phyloP scores from a whole-genome alignment of 495 filamentous ascomycete genomes.

The Ramalina peruviana region DNA sequence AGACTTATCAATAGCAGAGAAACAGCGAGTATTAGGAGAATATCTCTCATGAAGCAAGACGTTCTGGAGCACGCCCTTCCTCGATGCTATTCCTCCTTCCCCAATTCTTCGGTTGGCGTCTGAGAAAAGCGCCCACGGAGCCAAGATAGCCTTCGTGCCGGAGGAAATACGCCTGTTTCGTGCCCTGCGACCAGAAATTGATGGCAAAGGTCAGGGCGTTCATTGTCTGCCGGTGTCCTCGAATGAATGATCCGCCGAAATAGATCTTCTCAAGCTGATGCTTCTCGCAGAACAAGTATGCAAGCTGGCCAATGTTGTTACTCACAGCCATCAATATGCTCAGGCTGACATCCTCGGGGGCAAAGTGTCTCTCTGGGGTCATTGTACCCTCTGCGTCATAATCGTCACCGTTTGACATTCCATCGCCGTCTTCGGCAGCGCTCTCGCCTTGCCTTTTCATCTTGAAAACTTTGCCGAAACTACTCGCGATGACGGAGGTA shows the following conservation, averaged over 20 bases:
- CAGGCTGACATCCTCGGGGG: slow-evolving; percentile 50
- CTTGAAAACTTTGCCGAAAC: slow-evolving; percentile 90
- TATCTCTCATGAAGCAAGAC: too few relatives aligned
- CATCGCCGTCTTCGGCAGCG: slow-evolving; percentile 63
- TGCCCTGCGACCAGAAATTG: slow-evolving; percentile 88
- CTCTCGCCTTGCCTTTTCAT: slow-evolving; percentile 65
- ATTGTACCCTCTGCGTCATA: slow-evolving; percentile 12
- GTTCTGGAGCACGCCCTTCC: not conserved
- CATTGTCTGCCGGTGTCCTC: slow-evolving; percentile 93
- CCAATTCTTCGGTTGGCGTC: slow-evolving; percentile 83
- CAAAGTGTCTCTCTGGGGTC: slow-evolving; percentile 31
- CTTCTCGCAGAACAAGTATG: slow-evolving; percentile 87
- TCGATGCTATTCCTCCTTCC: slow-evolving; percentile 67
- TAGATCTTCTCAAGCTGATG: slow-evolving; percentile 86
- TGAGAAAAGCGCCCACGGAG: slow-evolving; percentile 90
- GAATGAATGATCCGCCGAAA: slow-evolving; percentile 93
- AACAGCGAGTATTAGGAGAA: too few relatives aligned
- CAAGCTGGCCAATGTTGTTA: slow-evolving; percentile 98
- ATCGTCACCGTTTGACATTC: slow-evolving; percentile 38
- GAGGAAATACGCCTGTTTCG: slow-evolving; percentile 90
- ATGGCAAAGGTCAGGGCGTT: slow-evolving; percentile 92
- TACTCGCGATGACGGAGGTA: slow-evolving; percentile 83
- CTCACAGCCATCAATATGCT: slow-evolving; percentile 74
- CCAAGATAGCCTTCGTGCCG: slow-evolving; percentile 94
- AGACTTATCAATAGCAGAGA: not conserved